Conservation (phyloP, 2,329 filamentous ascomycete species). For the Cladosporium cucumerinum region DNA sequence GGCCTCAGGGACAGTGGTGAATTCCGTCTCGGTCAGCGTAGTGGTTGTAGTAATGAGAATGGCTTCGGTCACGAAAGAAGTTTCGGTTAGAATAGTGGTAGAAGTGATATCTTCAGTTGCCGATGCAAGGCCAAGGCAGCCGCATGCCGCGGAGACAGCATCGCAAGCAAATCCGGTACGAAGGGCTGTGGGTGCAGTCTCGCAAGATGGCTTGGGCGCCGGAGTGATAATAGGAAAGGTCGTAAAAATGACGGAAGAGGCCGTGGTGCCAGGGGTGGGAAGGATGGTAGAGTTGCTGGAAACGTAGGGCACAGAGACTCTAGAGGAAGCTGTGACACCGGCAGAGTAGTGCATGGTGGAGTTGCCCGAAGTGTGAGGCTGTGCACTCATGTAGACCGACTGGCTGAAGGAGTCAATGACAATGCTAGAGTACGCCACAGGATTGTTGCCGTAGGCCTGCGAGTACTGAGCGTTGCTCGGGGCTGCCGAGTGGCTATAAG, state of each 20-base stretch:
- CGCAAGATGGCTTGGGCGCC: constrained; percentile 1
- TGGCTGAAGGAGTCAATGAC: not conserved
- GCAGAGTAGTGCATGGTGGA: not conserved
- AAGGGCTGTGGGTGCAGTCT: not conserved
- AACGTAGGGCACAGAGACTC: not conserved
- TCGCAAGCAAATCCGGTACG: not conserved
- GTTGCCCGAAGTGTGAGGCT: not conserved
- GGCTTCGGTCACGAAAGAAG: not conserved
- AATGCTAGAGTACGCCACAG: not conserved
- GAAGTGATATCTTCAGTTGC: not conserved
- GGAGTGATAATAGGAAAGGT: not conserved
- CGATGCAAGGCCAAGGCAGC: not conserved
- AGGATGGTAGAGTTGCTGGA: not conserved
- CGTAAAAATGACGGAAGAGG: not conserved
- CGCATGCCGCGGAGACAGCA: not conserved
- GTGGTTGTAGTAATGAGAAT: not conserved
- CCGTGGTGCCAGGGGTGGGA: not conserved
- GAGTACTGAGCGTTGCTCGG: not conserved
- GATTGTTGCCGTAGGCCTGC: not conserved
- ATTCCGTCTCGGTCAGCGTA: not conserved
- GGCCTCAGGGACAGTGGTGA: not conserved
- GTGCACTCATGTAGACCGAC: not conserved
- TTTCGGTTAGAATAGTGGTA: not conserved
- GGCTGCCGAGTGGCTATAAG: not conserved
- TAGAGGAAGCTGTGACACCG: not conserved